Evolutionary conservation across 2,329 filamentous ascomycete species (phyloP).

Genomic region (Curvularia sp.): DNA sequence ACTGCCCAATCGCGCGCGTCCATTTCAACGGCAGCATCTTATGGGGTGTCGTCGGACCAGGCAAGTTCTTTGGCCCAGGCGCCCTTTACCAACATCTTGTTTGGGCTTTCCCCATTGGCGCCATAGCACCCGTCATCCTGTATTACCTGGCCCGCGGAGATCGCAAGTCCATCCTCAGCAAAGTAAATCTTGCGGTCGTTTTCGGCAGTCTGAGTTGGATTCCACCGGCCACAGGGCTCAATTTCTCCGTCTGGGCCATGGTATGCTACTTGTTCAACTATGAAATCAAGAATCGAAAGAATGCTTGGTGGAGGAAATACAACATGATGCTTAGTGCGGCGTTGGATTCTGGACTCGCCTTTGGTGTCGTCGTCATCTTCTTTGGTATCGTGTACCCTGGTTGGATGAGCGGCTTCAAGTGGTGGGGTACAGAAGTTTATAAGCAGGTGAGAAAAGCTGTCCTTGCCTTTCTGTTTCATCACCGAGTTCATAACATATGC

Average conservation of each 20-base stretch:
- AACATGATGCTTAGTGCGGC: conserved; percentile 88
- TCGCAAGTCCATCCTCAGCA: conserved; percentile 69
- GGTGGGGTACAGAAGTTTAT: conserved; percentile 90
- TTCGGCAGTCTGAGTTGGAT: conserved; percentile 88
- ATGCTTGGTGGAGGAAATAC: conserved; percentile 88
- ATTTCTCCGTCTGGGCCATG: conserved; percentile 86
- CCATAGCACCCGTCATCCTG: conserved; percentile 74
- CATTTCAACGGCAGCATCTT: conserved; percentile 91
- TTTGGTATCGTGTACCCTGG: conserved; percentile 87
- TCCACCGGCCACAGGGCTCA: conserved; percentile 80
- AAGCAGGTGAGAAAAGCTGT: conserved; percentile 62
- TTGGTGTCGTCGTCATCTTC: conserved; percentile 83
- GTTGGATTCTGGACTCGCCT: conserved; percentile 81
- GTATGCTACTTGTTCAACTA: conserved; percentile 88
- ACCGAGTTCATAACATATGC: conserved; percentile 1
- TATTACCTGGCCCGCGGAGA: conserved; percentile 71
- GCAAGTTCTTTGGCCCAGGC: conserved; percentile 78
- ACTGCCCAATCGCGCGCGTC: conserved; percentile 83
- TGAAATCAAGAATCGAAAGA: conserved; percentile 71
- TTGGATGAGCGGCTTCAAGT: conserved; percentile 73
- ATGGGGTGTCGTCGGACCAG: conserved; percentile 86
- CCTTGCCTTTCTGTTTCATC: background rate
- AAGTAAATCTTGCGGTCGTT: conserved; percentile 81
- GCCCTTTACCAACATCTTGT: conserved; percentile 79
- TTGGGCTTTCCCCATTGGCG: conserved; percentile 82